Percentiles rank a stretch among this genome's conserved stretches.
These are phyloP conservation scores for Aspergillus wentii DNA, from an alignment of 495 filamentous ascomycete genomes.

Conservation along the genomic window DNA sequence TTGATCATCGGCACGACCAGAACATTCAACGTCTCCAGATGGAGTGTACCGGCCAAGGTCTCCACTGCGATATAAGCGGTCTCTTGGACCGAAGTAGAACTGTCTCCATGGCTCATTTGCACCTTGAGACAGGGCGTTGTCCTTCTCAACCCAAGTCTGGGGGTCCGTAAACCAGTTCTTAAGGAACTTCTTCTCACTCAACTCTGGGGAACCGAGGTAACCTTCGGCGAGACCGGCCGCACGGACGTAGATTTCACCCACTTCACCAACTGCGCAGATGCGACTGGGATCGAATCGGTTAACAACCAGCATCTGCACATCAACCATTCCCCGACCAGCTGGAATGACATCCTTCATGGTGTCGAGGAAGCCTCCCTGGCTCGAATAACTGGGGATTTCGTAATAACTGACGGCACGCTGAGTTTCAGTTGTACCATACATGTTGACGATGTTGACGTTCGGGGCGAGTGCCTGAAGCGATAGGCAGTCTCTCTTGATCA, in stretches of 20 bases:
- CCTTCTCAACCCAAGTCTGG: slow-evolving; percentile 62
- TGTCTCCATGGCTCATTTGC: slow-evolving; percentile 61
- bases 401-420: slow-evolving; percentile 84
- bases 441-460: slow-evolving; percentile 79
- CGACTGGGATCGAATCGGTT: slow-evolving; percentile 68
- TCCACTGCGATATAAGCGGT: slow-evolving; percentile 80
- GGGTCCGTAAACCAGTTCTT: slow-evolving; percentile 85
- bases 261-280: slow-evolving; percentile 75
- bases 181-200: slow-evolving; percentile 79
- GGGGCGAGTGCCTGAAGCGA: slow-evolving; percentile 70
- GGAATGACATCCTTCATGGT: slow-evolving; percentile 76
- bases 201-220: slow-evolving; percentile 65
- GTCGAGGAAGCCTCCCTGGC: slow-evolving; percentile 65
- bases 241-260: slow-evolving; percentile 84
- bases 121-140: slow-evolving; percentile 41
- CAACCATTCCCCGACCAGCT: slow-evolving; percentile 83
- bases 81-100: slow-evolving; percentile 77
- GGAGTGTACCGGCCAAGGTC: slow-evolving; percentile 74
- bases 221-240: slow-evolving; percentile 88
- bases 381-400: slow-evolving; percentile 67
- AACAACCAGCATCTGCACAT: slow-evolving; percentile 90
- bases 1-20: slow-evolving; percentile 81
- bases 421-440: slow-evolving; percentile 92
- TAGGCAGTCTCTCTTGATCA: slow-evolving; percentile 85
- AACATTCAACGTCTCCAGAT: slow-evolving; percentile 68